Base-by-base conservation (phyloP, 371 early-diverging fungal species). In the Actinomucor elegans region DNA sequence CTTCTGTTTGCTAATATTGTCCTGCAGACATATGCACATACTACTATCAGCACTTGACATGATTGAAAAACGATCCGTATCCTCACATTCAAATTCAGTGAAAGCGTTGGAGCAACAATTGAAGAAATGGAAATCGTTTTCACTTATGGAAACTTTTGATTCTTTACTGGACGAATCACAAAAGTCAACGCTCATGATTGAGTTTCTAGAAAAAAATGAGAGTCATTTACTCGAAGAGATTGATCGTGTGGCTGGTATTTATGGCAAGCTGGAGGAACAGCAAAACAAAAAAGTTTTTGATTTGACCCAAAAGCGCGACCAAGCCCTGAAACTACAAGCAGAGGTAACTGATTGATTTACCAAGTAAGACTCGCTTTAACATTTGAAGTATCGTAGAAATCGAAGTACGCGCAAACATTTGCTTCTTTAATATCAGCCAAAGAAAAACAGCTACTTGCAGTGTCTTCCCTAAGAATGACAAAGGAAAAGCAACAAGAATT, bases 251-350 rank as follows among this genome's bases (percentile, higher is more conserved):
- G 83, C 86, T 17, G 80, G 83, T 54, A 91, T 86, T 26, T 92
- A 87, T 80, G 71, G 73, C 3, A 81, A 87, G 58, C 77, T 94
- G 15, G 92, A 94, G 56, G 91, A 90, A 52, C 89, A 90, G 45
- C 89, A 86, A 53, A 78, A 85, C 27, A 78, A 79, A 48, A 89
- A 88, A 60, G 87, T 91, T 8, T 73, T 89, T 52, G 84, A 86
- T 56, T 67, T 93, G 20, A 71, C 80, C 4, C 74, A 76, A 33
- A 88, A 89, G 64, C 93, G 94, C 60, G 92, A 93, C 48, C 85
- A 89, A 15, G 81, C 93, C 11, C 61, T 80, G 48, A 79, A 83
- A 44, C 57, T 93, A 17, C 71, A 87, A 27, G 82, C 87, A 11
- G 93, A 95, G 62, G 75, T 71, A 60, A 46, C 18, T 15, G 9